These are phyloP conservation scores for Russula virescens DNA, from an alignment of 768 basidiomycete genomes.

Conservation along the genomic window DNA sequence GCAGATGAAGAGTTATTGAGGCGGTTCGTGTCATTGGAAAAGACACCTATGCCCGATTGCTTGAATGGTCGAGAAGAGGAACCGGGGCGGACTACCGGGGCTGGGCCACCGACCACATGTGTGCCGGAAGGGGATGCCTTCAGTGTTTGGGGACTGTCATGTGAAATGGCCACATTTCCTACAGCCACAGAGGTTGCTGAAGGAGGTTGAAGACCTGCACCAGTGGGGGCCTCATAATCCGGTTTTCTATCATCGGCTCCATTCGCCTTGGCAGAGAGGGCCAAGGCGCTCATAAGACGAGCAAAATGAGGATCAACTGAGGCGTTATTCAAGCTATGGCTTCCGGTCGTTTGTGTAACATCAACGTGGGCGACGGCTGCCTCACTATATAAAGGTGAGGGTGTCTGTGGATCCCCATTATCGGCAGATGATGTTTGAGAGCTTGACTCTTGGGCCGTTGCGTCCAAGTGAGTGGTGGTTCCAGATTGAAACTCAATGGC, in stretches of 20 bases:
- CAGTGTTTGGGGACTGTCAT: conserved; percentile 1
- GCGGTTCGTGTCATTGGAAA: background rate
- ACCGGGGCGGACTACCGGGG: background rate
- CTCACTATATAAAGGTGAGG: conserved; percentile 53
- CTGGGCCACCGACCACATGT: background rate
- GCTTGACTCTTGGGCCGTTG: conserved; percentile 51
- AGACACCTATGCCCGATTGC: background rate
- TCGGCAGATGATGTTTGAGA: conserved; percentile 60
- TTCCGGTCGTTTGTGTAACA: conserved; percentile 32
- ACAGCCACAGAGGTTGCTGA: background rate
- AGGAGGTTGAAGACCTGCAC: background rate
- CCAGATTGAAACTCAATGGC: conserved; percentile 20
- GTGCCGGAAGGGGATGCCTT: background rate
- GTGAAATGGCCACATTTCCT: background rate
- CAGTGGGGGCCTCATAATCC: background rate
- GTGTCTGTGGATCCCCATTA: conserved; percentile 55
- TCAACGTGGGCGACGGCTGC: conserved; percentile 33
- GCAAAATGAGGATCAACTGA: conserved; percentile 67
- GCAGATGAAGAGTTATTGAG: background rate
- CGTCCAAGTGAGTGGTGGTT: conserved; percentile 31
- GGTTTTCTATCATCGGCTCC: background rate
- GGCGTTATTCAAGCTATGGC: conserved; percentile 29
- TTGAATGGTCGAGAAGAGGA: conserved; percentile 7
- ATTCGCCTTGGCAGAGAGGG: conserved; percentile 41
- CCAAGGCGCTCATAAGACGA: conserved; percentile 55